These are phyloP conservation scores for Globisporangium canariense DNA, from an alignment of 352 stramenopile genomes.

Conservation along the genomic window DNA sequence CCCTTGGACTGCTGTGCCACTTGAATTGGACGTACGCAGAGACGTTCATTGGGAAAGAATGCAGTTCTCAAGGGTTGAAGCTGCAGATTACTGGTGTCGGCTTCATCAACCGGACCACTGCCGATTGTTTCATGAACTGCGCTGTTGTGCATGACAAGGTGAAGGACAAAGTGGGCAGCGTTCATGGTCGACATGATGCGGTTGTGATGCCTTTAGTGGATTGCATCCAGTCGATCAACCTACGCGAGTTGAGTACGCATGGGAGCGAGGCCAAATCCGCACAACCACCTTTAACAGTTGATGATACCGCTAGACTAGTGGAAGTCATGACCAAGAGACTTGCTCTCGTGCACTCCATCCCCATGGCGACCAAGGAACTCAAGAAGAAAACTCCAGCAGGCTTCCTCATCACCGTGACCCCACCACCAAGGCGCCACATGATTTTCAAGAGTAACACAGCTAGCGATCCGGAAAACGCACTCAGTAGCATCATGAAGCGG, in stretches of 20 bases:
- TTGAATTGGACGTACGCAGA: constrained; percentile 57
- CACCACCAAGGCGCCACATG: constrained; percentile 46
- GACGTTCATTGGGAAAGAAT: constrained; percentile 35
- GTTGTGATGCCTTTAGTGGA: constrained; percentile 28
- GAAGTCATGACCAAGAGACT: constrained; percentile 31
- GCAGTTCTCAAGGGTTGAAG: constrained; percentile 30
- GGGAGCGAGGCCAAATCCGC: constrained; percentile 22
- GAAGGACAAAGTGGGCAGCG: not conserved
- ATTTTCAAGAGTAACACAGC: constrained; percentile 7
- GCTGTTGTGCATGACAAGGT: not conserved
- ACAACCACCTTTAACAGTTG: constrained; percentile 28
- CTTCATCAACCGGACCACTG: constrained; percentile 32
- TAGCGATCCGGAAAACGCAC: not conserved
- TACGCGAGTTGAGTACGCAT: constrained; percentile 30
- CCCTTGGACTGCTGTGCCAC: constrained; percentile 45
- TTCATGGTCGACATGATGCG: not conserved
- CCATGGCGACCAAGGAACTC: constrained; percentile 56
- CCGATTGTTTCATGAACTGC: constrained; percentile 41
- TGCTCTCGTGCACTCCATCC: constrained; percentile 33
- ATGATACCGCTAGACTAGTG: constrained; percentile 41
- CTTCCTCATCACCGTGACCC: constrained; percentile 39
- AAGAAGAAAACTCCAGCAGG: constrained; percentile 29
- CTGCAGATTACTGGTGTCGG: constrained; percentile 32
- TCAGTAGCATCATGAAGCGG: not conserved
- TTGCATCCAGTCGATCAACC: constrained; percentile 59